Percentiles rank a stretch among this genome's conserved stretches.
These are phyloP conservation scores for Colletotrichum spinosum DNA, from an alignment of 2,329 filamentous ascomycete genomes.

Conservation along the genomic window DNA sequence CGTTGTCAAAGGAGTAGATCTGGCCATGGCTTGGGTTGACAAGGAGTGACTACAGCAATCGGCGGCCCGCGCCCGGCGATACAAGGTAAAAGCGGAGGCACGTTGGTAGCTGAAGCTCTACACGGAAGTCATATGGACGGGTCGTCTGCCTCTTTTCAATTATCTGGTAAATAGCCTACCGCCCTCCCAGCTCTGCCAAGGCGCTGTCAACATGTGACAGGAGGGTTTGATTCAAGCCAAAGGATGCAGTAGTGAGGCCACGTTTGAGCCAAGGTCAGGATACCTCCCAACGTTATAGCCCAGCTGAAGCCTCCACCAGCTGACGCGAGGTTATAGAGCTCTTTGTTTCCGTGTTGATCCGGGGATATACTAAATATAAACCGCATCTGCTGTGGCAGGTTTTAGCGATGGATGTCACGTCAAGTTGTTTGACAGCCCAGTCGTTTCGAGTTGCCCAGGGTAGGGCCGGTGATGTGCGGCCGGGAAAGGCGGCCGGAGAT, in stretches of 20 bases:
- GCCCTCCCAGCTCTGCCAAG: not conserved
- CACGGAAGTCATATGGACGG: not conserved
- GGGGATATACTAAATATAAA: slow-evolving; percentile 24
- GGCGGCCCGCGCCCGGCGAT: no score
- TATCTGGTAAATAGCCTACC: no score
- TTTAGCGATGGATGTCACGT: slow-evolving; percentile 16
- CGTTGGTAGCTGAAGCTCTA: not conserved
- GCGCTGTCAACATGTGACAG: slow-evolving; percentile 1
- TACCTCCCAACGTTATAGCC: not conserved
- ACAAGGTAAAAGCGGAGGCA: no score
- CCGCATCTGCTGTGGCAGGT: slow-evolving; percentile 11
- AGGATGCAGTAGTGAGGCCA: not conserved
- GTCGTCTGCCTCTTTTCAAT: no score
- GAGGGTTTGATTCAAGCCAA: slow-evolving; percentile 2
- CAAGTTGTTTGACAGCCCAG: slow-evolving; percentile 13
- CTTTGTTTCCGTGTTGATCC: slow-evolving; percentile 5
- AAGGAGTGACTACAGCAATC: no score
- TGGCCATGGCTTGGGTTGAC: not conserved
- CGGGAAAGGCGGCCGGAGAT: no score
- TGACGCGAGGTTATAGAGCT: not conserved
- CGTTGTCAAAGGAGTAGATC: not conserved
- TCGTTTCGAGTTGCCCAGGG: slow-evolving; percentile 24
- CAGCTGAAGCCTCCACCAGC: not conserved
- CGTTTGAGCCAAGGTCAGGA: slow-evolving; percentile 28
- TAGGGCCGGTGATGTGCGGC: not conserved